Percentiles rank a stretch among this genome's conserved stretches.
phyloP scores from a whole-genome alignment of 352 stramenopile species.

The Pythium sukuiense region DNA sequence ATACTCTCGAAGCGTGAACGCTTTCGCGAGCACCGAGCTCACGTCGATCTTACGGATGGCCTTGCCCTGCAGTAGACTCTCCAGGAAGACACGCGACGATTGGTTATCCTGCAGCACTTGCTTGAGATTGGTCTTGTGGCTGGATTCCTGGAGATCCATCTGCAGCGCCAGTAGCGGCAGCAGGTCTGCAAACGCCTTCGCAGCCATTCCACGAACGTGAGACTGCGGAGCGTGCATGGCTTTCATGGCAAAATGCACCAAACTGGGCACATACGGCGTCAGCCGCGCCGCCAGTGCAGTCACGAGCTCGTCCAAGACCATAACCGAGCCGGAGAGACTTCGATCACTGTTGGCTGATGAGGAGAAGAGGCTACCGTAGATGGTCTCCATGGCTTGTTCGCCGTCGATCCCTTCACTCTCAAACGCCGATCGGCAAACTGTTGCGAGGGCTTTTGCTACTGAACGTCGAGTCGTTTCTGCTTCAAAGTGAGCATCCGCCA shows the following conservation, averaged over 20 bases:
- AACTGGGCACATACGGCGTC: slow-evolving; percentile 59
- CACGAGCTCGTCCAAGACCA: slow-evolving; percentile 62
- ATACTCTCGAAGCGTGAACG: slow-evolving; percentile 55
- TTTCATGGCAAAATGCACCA: slow-evolving; percentile 71
- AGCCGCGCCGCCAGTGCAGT: slow-evolving; percentile 33
- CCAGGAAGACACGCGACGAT: slow-evolving; percentile 65
- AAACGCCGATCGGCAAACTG: slow-evolving; percentile 24
- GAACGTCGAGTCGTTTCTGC: slow-evolving; percentile 29
- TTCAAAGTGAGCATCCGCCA: slow-evolving; percentile 33
- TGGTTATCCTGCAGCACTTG: slow-evolving; percentile 45
- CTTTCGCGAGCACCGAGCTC: slow-evolving; percentile 28
- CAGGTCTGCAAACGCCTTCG: slow-evolving; percentile 68
- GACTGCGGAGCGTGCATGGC: slow-evolving; percentile 52
- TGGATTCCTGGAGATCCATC: slow-evolving; percentile 53
- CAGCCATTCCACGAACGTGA: slow-evolving; percentile 45
- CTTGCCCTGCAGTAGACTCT: slow-evolving; percentile 60
- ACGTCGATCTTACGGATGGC: slow-evolving; percentile 48
- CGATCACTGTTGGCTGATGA: neutral
- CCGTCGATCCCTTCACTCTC: neutral
- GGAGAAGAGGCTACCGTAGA: slow-evolving; percentile 55
- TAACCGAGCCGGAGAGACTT: slow-evolving; percentile 41
- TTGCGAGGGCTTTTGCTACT: slow-evolving; percentile 45
- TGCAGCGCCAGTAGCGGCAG: slow-evolving; percentile 69
- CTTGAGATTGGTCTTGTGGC: slow-evolving; percentile 14
- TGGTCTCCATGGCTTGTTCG: slow-evolving; percentile 28